These are phyloP conservation scores for Cutaneotrichosporon mucoides DNA, from an alignment of 1,284 basidiomycete species.

Conservation along the genomic window DNA sequence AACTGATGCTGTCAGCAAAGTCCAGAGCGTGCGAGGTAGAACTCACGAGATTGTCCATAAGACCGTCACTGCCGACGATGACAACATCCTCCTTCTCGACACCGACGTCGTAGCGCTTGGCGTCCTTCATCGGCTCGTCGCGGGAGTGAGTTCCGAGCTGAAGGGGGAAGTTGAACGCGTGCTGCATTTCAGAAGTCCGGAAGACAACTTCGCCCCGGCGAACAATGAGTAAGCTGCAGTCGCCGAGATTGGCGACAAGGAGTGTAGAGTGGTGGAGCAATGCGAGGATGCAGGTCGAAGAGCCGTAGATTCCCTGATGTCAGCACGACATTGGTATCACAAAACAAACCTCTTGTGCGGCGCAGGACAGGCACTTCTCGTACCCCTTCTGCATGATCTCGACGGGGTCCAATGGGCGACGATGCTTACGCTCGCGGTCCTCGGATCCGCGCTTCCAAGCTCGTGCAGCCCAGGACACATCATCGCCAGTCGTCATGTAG, in stretches of 20 bases:
- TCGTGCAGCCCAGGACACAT: slow-evolving; percentile 18
- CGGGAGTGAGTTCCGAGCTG: slow-evolving; percentile 69
- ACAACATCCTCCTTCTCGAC: slow-evolving; percentile 84
- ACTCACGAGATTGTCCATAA: slow-evolving; percentile 75
- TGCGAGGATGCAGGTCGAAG: slow-evolving; percentile 56
- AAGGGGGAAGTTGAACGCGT: slow-evolving; percentile 87
- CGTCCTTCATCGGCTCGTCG: slow-evolving; percentile 65
- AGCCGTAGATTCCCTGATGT: slow-evolving; percentile 54
- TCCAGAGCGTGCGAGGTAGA: too few species aligned
- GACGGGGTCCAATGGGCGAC: slow-evolving; percentile 52
- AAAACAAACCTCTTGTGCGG: slow-evolving; percentile 46
- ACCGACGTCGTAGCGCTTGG: slow-evolving; percentile 66
- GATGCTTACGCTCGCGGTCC: slow-evolving; percentile 7
- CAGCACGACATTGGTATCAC: background rate
- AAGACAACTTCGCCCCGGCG: slow-evolving; percentile 74
- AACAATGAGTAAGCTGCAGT: slow-evolving; percentile 83
- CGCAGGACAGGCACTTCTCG: slow-evolving; percentile 54
- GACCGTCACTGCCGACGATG: slow-evolving; percentile 81
- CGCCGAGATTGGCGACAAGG: slow-evolving; percentile 85
- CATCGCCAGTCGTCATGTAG: slow-evolving; percentile 23
- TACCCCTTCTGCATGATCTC: slow-evolving; percentile 58
- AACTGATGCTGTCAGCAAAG: slow-evolving; percentile 50
- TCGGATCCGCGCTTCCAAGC: slow-evolving; percentile 17
- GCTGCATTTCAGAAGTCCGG: slow-evolving; percentile 92
- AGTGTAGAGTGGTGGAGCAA: slow-evolving; percentile 67